Base-by-base conservation (phyloP, 2,329 filamentous ascomycete genomes). In the Paecilomyces sp. region DNA sequence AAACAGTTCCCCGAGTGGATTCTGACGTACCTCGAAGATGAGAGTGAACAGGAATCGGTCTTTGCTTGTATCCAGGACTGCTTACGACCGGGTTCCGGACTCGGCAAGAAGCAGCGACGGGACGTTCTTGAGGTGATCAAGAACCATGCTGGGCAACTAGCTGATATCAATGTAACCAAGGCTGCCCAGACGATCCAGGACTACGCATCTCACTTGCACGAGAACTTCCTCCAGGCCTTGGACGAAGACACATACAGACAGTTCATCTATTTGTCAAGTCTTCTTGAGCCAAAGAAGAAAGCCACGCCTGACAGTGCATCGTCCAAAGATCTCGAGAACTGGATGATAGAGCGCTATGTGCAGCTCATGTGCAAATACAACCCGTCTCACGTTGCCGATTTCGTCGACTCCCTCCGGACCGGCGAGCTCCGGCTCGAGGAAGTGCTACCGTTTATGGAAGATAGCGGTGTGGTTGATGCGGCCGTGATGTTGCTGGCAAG, bases 311-410 rank as follows among this genome's bases (percentile, higher is more conserved):
- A 75, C 63, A 65, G 69, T 3, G 68, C 64, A 47, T 64, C 73
- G 55, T 66, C 67, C 50, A 72, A 60, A 51, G 60, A 63, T 53
- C 67, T 72, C 33, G 82, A 84, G 51, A 80, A 84, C 51, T 82
- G 83, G 34, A 86, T 97, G 65, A 79, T 89, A 5, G 94, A 97
- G 73, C 83, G 83, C 58, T 97, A 97, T 73, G 87, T 97, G 3
- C 89, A 89, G 66, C 83, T 99, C 25, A 92, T 97, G 87, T 99
- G 95, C 76, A 85, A 80, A 59, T 96, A 91, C 72, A 85, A 96
- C 61, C 85, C 91, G 2, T 77, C 83, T 0, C 91, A 92, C 67
- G 93, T 99, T 1, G 90, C 90, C 2, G 88, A 92, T 58, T 99
- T 94, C 72, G 85, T 97, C 30, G 87, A 88, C 41, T 72, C 85